Conservation (phyloP, 1,284 basidiomycete genomes). For the Cryptococcus hybrid region DNA sequence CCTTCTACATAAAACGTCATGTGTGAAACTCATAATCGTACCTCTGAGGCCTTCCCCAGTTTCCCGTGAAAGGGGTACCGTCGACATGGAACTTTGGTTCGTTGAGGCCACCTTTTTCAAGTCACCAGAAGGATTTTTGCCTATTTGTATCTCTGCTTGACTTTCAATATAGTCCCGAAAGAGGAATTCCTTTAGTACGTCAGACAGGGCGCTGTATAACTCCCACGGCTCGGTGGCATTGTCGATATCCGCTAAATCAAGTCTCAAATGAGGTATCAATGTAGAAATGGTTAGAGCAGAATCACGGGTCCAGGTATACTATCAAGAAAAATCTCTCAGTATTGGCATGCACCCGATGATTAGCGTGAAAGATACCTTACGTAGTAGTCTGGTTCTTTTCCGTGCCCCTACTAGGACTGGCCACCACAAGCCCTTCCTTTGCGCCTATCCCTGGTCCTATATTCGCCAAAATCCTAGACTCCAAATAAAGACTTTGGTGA, state of each 20-base stretch:
- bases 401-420: slow-evolving; percentile 43
- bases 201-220: background rate
- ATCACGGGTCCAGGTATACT: slow-evolving; percentile 55
- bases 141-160: slow-evolving; percentile 49
- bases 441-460: slow-evolving; percentile 46
- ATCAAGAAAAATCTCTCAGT: background rate
- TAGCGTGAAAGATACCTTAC: slow-evolving; percentile 17
- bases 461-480: slow-evolving; percentile 30
- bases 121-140: slow-evolving; percentile 50
- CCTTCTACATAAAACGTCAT: too few species aligned
- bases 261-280: slow-evolving; percentile 25
- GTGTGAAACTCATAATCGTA: slow-evolving; percentile 5
- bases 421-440: slow-evolving; percentile 49
- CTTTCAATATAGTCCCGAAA: slow-evolving; percentile 40
- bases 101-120: slow-evolving; percentile 53
- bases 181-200: slow-evolving; percentile 30
- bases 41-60: slow-evolving; percentile 54
- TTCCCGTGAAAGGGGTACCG: slow-evolving; percentile 45
- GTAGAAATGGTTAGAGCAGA: slow-evolving; percentile 45
- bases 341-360: too few species aligned
- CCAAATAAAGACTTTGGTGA: background rate
- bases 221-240: background rate
- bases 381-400: slow-evolving; percentile 51
- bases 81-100: slow-evolving; percentile 57
- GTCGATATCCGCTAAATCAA: slow-evolving; percentile 16